These are phyloP conservation scores for Solanum ahanhuiri DNA, from an alignment of 257 asterid species.

Conservation along the genomic window DNA sequence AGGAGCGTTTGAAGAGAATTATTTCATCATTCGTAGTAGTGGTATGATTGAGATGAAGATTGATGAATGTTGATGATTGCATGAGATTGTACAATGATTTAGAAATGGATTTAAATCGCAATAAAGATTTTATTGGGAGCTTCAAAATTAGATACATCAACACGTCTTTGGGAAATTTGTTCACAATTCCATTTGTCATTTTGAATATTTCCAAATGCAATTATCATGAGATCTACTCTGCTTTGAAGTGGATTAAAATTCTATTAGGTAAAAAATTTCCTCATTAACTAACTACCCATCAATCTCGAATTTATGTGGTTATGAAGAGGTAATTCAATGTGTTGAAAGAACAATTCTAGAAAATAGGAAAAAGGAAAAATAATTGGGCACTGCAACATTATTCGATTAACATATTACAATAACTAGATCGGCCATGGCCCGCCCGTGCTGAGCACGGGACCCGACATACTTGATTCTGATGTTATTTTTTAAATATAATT, in stretches of 20 bases:
- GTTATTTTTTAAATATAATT: no score
- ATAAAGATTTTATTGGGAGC: no score
- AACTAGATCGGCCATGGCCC: no score
- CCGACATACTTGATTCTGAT: no score
- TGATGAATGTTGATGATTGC: background rate
- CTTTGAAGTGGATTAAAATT: background rate
- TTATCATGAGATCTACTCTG: no score
- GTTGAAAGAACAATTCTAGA: background rate
- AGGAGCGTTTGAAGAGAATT: background rate
- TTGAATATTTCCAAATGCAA: background rate
- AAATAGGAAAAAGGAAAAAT: background rate
- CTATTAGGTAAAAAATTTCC: background rate
- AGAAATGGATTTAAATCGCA: background rate
- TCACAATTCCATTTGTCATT: background rate
- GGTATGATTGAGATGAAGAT: background rate
- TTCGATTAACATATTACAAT: background rate
- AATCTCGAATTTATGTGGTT: background rate
- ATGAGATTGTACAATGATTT: background rate
- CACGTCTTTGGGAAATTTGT: no score
- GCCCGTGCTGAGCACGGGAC: no score
- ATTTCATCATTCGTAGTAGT: background rate
- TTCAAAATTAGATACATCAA: background rate
- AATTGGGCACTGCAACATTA: background rate
- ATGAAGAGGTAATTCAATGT: background rate
- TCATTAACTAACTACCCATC: background rate